Base-by-base conservation (phyloP, 108 stramenopile species). In the Conticribra weissflogii region DNA sequence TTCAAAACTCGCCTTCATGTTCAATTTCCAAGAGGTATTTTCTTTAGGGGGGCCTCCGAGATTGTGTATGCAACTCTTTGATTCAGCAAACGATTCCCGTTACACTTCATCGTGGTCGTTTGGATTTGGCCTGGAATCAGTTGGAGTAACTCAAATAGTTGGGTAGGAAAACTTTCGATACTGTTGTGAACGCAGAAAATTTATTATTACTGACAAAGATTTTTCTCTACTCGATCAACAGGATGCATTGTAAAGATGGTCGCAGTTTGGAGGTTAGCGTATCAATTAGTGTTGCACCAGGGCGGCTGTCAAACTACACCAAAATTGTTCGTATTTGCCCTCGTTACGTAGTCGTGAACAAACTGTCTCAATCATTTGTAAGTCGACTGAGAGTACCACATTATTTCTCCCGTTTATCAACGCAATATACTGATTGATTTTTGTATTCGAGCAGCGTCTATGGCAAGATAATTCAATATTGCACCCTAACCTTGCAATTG, bases 281-380 rank as follows among this genome's bases (percentile, higher is more conserved):
- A 25, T 90, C 79, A 27, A 86, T 96, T 17, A 83, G 76, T 50
- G 78, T 95, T 55, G 96, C 97, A 0, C 97, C 97, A 23, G 97
- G 96, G 0, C 74, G 88, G 3, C 81, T 97, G 15, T 85, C 91
- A 2, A 84, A 87, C 29, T 98, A 93, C 80, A 97, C 97, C 36
- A 98, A 97, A 60, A 90, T 98, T 51, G 95, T 98, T 8, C 83
- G 95, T 25, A 94, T 98, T 41, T 90, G 83, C 46, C 97, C 97
- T 5, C 71, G 96, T 28, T 96, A 95, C 56, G 78, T 97, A 23
- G 59, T 97, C 36, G 88, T 92, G 57, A 98, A 97, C 71, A 74
- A 84, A 49, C 79, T 97, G 14, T 59, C 79, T 31, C 52, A 49
- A 2, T 76, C 95, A 3, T 79, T 98, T 33, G 68, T 69, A 50